Conservation (phyloP, 2,329 filamentous ascomycete genomes). For the Arthrobotrys conoides region DNA sequence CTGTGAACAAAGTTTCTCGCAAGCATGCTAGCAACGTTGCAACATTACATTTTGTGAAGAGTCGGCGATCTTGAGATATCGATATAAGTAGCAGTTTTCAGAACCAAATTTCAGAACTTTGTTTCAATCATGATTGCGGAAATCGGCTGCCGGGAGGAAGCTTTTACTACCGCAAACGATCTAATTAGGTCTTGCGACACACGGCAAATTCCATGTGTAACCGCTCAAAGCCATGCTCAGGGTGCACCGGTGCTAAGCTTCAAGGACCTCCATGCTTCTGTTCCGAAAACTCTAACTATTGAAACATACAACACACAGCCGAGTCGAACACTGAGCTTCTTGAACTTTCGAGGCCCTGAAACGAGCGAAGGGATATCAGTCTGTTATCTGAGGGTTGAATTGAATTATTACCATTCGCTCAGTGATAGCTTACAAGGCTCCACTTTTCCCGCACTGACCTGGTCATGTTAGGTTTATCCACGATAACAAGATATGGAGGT, state of each 20-base stretch:
- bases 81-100: conserved; percentile 2
- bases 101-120: neutral
- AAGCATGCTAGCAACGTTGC: neutral
- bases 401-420: neutral
- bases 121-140: neutral
- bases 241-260: conserved; percentile 15
- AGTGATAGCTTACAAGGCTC: neutral
- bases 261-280: conserved; percentile 19
- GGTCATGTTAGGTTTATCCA: conserved; percentile 8
- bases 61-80: conserved; percentile 8
- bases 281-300: conserved; percentile 24
- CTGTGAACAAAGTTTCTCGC: neutral
- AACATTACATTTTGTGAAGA: neutral
- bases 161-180: conserved; percentile 12
- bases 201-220: conserved; percentile 20
- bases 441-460: conserved; percentile 4
- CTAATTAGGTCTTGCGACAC: neutral
- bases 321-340: neutral
- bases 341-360: conserved; percentile 1
- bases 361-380: conserved; percentile 15
- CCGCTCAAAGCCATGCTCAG: neutral
- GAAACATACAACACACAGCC: conserved; percentile 2
- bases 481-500: conserved; percentile 15
- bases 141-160: neutral
- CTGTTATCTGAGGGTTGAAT: neutral